Conservation (phyloP, 495 filamentous ascomycete genomes). For the Trichoderma orchidacearum region DNA sequence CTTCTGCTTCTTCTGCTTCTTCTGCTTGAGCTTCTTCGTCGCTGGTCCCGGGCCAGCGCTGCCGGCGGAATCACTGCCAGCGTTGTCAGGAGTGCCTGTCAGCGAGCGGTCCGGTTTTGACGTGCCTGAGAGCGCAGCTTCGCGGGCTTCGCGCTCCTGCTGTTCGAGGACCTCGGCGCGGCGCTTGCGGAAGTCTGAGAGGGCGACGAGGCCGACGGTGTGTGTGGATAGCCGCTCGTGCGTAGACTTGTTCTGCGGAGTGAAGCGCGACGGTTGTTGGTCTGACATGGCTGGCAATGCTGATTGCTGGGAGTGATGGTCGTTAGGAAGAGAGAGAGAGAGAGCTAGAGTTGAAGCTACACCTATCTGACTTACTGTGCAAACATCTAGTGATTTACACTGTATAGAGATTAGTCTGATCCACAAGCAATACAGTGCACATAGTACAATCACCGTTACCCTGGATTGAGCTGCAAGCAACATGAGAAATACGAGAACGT, state of each 20-base stretch:
- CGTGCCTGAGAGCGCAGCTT: slow-evolving; percentile 37
- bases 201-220: slow-evolving; percentile 83
- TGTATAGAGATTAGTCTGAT: not conserved
- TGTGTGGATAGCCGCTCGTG: slow-evolving; percentile 85
- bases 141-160: slow-evolving; percentile 70
- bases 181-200: slow-evolving; percentile 92
- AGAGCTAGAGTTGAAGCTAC: not conserved
- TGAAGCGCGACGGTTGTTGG: slow-evolving; percentile 47
- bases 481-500: not conserved
- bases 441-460: too few species aligned
- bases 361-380: not conserved
- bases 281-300: slow-evolving; percentile 16
- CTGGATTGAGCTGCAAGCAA: not conserved
- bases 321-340: not conserved
- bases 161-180: slow-evolving; percentile 89
- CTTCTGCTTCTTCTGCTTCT: slow-evolving; percentile 16
- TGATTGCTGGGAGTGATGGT: not conserved
- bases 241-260: slow-evolving; percentile 63
- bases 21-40: slow-evolving; percentile 24
- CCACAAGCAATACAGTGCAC: too few species aligned
- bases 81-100: slow-evolving; percentile 24
- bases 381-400: not conserved
- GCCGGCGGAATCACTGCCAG: slow-evolving; percentile 19
- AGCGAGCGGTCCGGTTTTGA: slow-evolving; percentile 24
- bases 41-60: slow-evolving; percentile 19